phyloP scores from a whole-genome alignment of 129 eudicot species.

The Glebionis coronaria region DNA sequence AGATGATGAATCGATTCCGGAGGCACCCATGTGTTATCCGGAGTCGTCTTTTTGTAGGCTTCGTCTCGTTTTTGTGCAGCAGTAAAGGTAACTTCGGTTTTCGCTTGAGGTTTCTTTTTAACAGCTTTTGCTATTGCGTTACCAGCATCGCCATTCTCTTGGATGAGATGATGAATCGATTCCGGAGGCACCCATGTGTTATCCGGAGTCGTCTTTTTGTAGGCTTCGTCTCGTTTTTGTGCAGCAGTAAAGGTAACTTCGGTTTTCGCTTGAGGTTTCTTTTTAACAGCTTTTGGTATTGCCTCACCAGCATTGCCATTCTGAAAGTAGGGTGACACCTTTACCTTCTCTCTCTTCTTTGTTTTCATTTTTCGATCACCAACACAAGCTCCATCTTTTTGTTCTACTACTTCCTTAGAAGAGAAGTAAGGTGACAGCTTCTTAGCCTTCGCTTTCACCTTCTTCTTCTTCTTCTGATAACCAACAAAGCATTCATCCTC shows the following conservation, averaged over 20 bases:
- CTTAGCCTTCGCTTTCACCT: background rate
- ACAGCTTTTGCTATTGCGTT: background rate
- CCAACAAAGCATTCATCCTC: background rate
- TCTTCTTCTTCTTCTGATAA: background rate
- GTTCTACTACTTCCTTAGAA: slow-evolving; percentile 7
- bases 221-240: slow-evolving; percentile 32
- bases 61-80: slow-evolving; percentile 14
- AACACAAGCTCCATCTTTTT: slow-evolving; percentile 9
- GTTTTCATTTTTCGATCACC: background rate
- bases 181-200: slow-evolving; percentile 77
- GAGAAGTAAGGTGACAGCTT: slow-evolving; percentile 16
- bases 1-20: slow-evolving; percentile 63
- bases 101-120: background rate
- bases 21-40: slow-evolving; percentile 71
- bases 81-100: slow-evolving; percentile 25
- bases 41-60: slow-evolving; percentile 55
- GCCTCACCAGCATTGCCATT: background rate
- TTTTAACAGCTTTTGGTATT: background rate
- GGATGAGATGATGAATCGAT: slow-evolving; percentile 62
- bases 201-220: slow-evolving; percentile 47
- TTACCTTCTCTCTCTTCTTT: background rate
- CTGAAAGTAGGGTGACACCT: slow-evolving; percentile 16
- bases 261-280: background rate
- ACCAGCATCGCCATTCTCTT: slow-evolving; percentile 37
- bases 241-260: slow-evolving; percentile 32